Base-by-base conservation (phyloP, 805 yeast species). In the Starmerella scarabaei region DNA sequence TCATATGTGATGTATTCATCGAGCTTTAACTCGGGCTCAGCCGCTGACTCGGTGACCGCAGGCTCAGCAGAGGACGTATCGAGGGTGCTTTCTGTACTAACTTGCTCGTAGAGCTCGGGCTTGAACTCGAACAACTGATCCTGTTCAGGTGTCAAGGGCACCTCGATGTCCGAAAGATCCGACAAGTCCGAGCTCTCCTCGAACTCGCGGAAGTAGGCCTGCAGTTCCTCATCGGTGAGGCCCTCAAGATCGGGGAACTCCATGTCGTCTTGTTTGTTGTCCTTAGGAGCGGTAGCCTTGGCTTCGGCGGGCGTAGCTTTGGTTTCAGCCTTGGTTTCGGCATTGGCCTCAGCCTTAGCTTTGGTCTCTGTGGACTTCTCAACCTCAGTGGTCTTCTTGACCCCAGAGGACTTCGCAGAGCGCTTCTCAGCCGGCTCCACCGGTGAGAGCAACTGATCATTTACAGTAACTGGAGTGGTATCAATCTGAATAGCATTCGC, bases 1-100 rank as follows among this genome's bases (percentile, higher is more conserved):
- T 32, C 27, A 39, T 28, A 40, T 29, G 23, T 35, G 18, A 43
- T 19, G 37, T 30, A 43, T n/a, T 38, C 42, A 19, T 42, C 45
- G 21, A 42, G n/a, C 21, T 18, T 26, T 11, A 29, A 14, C 16
- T 41, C 44, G 5, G 14, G 30, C 26, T 32, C 35, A 5, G 7
- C 9, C 9, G 26, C 11, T 7, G 7, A 7, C 26, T 23, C 26
- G 26, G 11, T 23, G 26, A 11, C 9, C 7, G 26, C 26, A n/a
- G n/a, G n/a, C n/a, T n/a, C n/a, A n/a, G n/a, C n/a, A n/a, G n/a
- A n/a, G n/a, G n/a, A n/a, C n/a, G n/a, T n/a, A n/a, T n/a, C n/a
- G n/a, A n/a, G n/a, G n/a, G n/a, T n/a, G n/a, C n/a, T n/a, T n/a
- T n/a, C n/a, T n/a, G n/a, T n/a, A n/a, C n/a, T n/a, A n/a, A n/a